These are phyloP conservation scores for Calycina herbarum DNA, from an alignment of 2,329 filamentous ascomycete species.

Conservation along the genomic window DNA sequence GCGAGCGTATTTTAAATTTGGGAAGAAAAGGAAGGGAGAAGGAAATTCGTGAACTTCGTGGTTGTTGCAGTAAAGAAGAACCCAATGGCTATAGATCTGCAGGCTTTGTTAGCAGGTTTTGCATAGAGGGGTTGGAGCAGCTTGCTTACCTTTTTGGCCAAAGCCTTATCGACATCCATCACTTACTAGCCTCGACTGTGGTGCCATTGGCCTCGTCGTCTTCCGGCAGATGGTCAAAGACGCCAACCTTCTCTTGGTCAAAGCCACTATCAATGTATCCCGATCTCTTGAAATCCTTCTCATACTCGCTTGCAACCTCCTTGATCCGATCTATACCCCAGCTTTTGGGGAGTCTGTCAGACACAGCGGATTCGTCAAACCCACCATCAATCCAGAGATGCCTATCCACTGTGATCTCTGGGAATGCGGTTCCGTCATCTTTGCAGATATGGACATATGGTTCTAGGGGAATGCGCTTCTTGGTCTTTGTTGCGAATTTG, in stretches of 20 bases:
- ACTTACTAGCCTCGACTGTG: no score
- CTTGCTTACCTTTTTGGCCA: no score
- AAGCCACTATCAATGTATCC: neutral
- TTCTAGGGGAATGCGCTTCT: neutral
- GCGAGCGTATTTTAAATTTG: no score
- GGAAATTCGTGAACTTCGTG: no score
- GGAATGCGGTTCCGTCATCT: neutral
- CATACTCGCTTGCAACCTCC: neutral
- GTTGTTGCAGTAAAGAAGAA: no score
- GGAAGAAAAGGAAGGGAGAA: no score
- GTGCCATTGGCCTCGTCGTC: neutral
- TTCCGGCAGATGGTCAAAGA: neutral
- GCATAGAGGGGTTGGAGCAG: no score
- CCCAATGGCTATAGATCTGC: no score
- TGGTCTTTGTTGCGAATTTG: neutral
- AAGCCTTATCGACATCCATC: no score
- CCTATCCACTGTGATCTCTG: neutral
- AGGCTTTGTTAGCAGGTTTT: no score
- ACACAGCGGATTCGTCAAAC: neutral
- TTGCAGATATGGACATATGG: neutral
- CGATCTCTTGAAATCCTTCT: neutral
- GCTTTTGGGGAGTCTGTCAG: neutral
- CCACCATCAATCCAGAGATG: slow-evolving; percentile 1
- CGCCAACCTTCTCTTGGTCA: neutral
- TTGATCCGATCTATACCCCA: neutral